Conservation (phyloP, 208 protist species). For the Crithidia expoeki region DNA sequence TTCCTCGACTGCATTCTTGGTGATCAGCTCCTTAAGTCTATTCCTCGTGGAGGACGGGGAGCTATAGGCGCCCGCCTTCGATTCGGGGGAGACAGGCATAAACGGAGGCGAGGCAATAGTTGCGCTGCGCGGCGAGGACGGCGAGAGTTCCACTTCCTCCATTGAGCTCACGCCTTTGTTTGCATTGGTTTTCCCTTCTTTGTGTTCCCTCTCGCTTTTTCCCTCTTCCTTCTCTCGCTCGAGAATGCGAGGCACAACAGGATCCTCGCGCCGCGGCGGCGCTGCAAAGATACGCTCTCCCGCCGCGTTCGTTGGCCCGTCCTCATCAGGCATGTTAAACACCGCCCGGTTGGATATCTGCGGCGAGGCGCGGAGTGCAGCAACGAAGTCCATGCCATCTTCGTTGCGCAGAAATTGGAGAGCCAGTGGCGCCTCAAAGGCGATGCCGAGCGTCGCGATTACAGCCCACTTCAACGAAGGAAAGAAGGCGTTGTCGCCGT, state of each 20-base stretch:
- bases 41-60: neutral
- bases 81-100: neutral
- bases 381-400: constrained; percentile 30
- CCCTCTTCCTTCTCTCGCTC: constrained; percentile 2
- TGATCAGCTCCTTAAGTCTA: neutral
- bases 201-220: neutral
- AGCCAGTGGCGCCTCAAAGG: constrained; percentile 33
- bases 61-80: neutral
- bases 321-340: constrained; percentile 20
- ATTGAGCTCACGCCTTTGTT: neutral
- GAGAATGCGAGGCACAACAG: constrained; percentile 13
- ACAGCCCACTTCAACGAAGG: constrained; percentile 1
- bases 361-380: constrained; percentile 19
- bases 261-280: constrained; percentile 12
- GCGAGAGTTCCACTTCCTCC: constrained; percentile 23
- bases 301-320: constrained; percentile 14
- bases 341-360: constrained; percentile 8
- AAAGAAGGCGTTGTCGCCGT: neutral
- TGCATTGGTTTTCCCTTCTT: neutral
- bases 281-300: constrained; percentile 5
- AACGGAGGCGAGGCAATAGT: neutral
- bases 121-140: constrained; percentile 15
- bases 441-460: constrained; percentile 34
- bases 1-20: neutral
- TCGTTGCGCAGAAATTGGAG: constrained; percentile 27